Evolutionary conservation across 2,329 filamentous ascomycete species (phyloP), one percentile per base, ranked within the genome.

Genomic region (Pseudocercospora musae): DNA sequence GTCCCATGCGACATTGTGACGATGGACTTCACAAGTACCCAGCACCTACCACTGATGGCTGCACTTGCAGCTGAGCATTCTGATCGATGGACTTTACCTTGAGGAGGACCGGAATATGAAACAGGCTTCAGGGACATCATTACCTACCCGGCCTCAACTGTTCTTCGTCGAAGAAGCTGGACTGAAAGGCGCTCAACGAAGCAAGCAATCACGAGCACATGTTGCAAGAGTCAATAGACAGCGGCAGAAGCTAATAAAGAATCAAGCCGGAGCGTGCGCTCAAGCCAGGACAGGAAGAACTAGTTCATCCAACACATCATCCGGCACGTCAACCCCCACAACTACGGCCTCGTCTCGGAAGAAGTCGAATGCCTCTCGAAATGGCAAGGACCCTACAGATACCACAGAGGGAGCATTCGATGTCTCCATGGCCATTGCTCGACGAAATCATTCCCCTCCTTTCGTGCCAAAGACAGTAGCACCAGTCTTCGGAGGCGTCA

Each of bases 141-240:
- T 37, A 31, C 33, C 58, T 33, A 25, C 40, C 29, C 25, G 46
- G 33, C 48, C 58, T 52, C 53, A 56, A 27, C 50, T 62, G 29
- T 33, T 65, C 37, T 62, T 65, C 44, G 59, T 65, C 10, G 59
- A 65, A 37, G 63, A 60, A 56, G 59, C 57, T 5, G 52, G 31
- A 15, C 27, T 48, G 23, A 25, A 37, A n/a, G 54, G 46, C 9
- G 57, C 58, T 48, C 37, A 58, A 31, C 53, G 59, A 5, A 65
- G 59, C 49, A 58, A 58, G 52, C 63, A 65, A 31, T 62, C 63
- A 13, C 58, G 63, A 50, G 60, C 63, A 21, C 63, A 65, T 56
- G 62, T 64, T 48, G 62, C 59, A 20, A 57, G 62, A n/a, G 62
- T 64, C 9, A 64, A 62, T 44, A 57, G 62, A 18, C 59, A 60